Evolutionary conservation across 345 rosid genomes (phyloP).

Genomic region (Brassica napus): DNA sequence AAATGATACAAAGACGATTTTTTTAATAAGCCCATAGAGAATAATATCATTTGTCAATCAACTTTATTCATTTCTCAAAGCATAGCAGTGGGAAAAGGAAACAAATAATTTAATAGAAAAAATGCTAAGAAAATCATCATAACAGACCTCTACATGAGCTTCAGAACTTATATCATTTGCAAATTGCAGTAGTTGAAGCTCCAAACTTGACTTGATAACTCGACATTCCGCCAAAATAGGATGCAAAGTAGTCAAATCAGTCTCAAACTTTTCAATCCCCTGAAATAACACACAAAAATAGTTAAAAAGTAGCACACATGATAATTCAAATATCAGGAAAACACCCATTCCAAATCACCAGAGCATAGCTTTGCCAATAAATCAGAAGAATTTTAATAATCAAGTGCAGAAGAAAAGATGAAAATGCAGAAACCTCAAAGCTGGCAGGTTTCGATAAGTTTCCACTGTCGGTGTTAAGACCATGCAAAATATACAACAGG

Average conservation of each 20-base stretch:
- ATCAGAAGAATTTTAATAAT: neutral
- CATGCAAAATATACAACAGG: slow-evolving; percentile 71
- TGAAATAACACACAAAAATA: slow-evolving; percentile 36
- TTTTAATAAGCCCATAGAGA: neutral
- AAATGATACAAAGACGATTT: neutral
- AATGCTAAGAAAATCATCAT: neutral
- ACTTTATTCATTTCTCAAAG: neutral
- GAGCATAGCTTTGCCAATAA: neutral
- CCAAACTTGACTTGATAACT: slow-evolving; percentile 73
- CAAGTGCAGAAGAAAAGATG: slow-evolving; percentile 14
- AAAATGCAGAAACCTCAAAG: slow-evolving; percentile 59
- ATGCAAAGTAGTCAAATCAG: slow-evolving; percentile 72
- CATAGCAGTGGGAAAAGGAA: neutral
- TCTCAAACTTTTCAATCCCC: slow-evolving; percentile 75
- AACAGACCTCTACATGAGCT: slow-evolving; percentile 84
- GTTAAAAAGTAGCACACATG: neutral
- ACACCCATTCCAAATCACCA: slow-evolving; percentile 16
- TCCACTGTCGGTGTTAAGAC: slow-evolving; percentile 85
- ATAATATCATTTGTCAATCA: neutral
- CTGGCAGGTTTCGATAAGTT: slow-evolving; percentile 80
- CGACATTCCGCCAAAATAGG: slow-evolving; percentile 95
- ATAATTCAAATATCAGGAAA: slow-evolving; percentile 14
- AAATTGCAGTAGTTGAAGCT: slow-evolving; percentile 85
- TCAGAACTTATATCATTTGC: slow-evolving; percentile 97
- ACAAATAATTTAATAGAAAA: neutral